Conservation (phyloP, 208 protist species). For the Trichomonas gallinae region DNA sequence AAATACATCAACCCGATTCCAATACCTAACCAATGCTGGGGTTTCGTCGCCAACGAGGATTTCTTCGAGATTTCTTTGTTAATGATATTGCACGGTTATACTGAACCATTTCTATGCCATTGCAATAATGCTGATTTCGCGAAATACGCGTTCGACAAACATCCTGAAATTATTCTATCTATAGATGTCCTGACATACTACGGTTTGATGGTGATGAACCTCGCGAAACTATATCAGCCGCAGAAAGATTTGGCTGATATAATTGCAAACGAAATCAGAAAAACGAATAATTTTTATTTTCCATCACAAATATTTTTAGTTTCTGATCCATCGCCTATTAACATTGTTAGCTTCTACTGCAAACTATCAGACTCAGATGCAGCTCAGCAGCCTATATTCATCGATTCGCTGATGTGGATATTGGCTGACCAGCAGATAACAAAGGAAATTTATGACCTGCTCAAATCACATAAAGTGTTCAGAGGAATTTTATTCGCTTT, state of each 20-base stretch:
- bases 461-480: neutral
- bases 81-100: neutral
- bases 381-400: neutral
- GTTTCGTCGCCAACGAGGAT: neutral
- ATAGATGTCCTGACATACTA: neutral
- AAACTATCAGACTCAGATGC: neutral
- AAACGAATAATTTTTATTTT: neutral
- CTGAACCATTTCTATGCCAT: neutral
- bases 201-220: neutral
- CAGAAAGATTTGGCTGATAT: neutral
- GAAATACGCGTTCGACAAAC: neutral
- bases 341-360: neutral
- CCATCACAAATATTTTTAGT: neutral
- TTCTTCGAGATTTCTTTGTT: neutral
- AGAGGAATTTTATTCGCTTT: neutral
- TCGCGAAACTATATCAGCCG: neutral
- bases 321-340: neutral
- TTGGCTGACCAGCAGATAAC: neutral
- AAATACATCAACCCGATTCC: neutral
- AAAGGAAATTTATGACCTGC: neutral
- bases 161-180: neutral
- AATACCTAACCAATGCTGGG: neutral
- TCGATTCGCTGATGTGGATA: neutral
- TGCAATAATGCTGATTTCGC: neutral
- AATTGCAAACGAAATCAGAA: neutral